Percentiles rank a stretch among this genome's conserved stretches.
phyloP scores from a whole-genome alignment of 2,329 filamentous ascomycete genomes.

The Aquanectria penicillioides region DNA sequence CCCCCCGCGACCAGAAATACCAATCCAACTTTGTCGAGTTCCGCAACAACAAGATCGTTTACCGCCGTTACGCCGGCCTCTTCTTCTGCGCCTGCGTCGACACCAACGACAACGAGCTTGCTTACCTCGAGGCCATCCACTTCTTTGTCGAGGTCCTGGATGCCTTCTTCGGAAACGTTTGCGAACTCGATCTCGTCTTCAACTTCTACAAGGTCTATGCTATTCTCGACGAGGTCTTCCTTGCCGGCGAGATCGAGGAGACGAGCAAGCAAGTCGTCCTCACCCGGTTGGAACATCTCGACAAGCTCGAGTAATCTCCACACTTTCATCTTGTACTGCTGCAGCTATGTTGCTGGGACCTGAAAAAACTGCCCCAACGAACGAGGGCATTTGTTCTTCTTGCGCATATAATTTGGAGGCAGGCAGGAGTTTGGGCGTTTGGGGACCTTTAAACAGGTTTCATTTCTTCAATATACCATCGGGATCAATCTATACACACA shows the following conservation, averaged over 20 bases:
- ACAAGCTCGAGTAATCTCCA: constrained; percentile 82
- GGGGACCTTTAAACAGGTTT: not conserved
- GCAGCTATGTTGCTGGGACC: not conserved
- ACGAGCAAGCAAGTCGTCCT: constrained; percentile 98
- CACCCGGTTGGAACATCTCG: constrained; percentile 91
- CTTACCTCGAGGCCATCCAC: constrained; percentile 96
- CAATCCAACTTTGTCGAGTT: constrained; percentile 99
- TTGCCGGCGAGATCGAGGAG: constrained; percentile 98
- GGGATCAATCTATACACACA: not conserved
- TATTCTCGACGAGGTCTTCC: constrained; percentile 96
- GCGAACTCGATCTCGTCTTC: constrained; percentile 91
- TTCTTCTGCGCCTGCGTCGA: constrained; percentile 99
- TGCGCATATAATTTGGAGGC: constrained; percentile 17
- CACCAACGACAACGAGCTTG: constrained; percentile 98
- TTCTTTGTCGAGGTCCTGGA: constrained; percentile 99
- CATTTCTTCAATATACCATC: constrained; percentile 15
- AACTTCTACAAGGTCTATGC: constrained; percentile 93
- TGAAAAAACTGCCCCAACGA: not conserved
- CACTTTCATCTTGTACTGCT: not conserved
- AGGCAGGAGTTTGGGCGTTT: constrained; percentile 20
- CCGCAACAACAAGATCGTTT: constrained; percentile 95
- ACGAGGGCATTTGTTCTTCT: not conserved
- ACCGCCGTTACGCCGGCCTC: constrained; percentile 94
- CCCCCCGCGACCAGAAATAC: constrained; percentile 98
- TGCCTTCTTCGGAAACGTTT: constrained; percentile 98